Conservation (phyloP, 1,284 basidiomycete species). For the Heterobasidion parviporum region DNA sequence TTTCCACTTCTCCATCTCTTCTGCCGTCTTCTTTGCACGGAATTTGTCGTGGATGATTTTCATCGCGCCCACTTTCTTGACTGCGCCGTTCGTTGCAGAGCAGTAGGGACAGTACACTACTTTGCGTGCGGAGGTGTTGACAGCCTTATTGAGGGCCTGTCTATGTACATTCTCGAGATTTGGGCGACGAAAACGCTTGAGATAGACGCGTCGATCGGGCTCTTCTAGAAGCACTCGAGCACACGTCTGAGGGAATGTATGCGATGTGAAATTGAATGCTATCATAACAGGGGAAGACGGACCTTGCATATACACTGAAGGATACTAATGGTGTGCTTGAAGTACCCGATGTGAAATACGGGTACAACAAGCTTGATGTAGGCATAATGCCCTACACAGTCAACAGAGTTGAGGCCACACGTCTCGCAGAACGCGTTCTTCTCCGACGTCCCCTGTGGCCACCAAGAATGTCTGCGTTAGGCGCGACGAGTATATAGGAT, state of each 20-base stretch:
- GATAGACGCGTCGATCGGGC: conserved; percentile 75
- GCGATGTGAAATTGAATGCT: neutral
- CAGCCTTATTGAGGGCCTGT: conserved; percentile 80
- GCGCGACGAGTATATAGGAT: neutral
- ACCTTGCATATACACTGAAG: conserved; percentile 97
- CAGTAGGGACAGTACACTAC: conserved; percentile 92
- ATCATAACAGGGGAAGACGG: conserved; percentile 12
- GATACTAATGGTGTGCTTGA: conserved; percentile 91
- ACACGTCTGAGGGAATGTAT: conserved; percentile 59
- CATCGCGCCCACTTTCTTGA: conserved; percentile 93
- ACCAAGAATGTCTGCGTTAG: conserved; percentile 2
- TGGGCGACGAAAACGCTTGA: conserved; percentile 85
- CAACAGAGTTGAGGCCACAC: conserved; percentile 86
- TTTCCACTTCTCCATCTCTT: conserved; percentile 86
- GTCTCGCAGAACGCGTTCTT: conserved; percentile 93
- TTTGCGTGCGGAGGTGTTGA: conserved; percentile 86
- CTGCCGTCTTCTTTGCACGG: conserved; percentile 88
- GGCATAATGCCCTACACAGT: conserved; percentile 97
- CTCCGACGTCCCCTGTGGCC: conserved; percentile 82
- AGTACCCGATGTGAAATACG: conserved; percentile 97
- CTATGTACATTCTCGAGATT: conserved; percentile 93
- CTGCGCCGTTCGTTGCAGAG: conserved; percentile 87
- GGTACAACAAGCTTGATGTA: conserved; percentile 96
- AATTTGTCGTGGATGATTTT: conserved; percentile 99
- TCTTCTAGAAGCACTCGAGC: conserved; percentile 91